Conservation (phyloP, 2,329 filamentous ascomycete species). For the Dothidotthia symphoricarpi region DNA sequence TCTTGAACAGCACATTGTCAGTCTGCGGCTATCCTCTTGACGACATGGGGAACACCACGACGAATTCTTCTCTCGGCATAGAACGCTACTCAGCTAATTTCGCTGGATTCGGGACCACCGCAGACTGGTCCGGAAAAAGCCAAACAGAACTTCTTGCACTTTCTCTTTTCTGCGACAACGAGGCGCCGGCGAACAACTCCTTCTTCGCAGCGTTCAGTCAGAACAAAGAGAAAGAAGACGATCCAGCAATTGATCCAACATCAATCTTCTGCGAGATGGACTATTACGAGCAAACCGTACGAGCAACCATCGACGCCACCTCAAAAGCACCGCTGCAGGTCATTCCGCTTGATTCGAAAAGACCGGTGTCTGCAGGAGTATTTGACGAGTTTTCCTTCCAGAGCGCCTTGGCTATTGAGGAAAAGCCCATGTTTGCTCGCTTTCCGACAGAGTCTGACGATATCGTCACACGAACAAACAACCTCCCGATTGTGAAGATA, state of each 20-base stretch:
- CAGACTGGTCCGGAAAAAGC: too few species aligned
- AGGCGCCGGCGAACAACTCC: constrained; percentile 31
- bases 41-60: too few species aligned
- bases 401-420: constrained; percentile 9
- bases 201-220: constrained; percentile 15
- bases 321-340: constrained; percentile 4
- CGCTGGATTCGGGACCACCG: too few species aligned
- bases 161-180: too few species aligned
- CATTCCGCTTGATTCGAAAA: constrained; percentile 22
- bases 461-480: constrained; percentile 2
- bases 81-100: too few species aligned
- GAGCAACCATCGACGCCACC: constrained; percentile 37
- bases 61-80: too few species aligned
- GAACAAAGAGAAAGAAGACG: constrained; percentile 11
- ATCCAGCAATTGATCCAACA: constrained; percentile 10
- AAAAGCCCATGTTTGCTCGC: background rate
- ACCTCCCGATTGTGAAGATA: constrained; percentile 3
- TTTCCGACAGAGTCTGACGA: too few species aligned
- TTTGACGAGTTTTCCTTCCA: constrained; percentile 46
- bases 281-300: constrained; percentile 49
- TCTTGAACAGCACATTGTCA: too few species aligned
- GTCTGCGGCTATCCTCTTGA: too few species aligned
- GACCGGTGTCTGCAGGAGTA: constrained; percentile 17
- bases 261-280: constrained; percentile 15
- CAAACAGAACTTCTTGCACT: too few species aligned